phyloP scores from a whole-genome alignment of 805 yeast genomes.

The Wickerhamomyces bovis region DNA sequence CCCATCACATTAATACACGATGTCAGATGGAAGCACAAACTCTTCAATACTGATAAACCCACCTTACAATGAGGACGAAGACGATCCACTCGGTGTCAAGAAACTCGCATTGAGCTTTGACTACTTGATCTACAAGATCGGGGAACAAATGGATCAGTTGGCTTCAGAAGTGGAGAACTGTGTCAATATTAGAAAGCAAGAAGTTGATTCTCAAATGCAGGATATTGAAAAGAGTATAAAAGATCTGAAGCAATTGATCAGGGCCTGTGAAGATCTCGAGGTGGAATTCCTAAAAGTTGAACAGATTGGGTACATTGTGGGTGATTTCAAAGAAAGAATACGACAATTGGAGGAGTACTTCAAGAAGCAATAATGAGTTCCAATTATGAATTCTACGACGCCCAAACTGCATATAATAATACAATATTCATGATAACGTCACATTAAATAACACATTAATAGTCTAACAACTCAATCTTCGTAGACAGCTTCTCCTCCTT shows the following conservation, averaged over 20 bases:
- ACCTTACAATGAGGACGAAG: conserved; percentile 26
- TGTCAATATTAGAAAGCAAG: conserved; percentile 21
- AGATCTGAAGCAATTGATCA: conserved; percentile 33
- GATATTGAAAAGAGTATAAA: conserved; percentile 36
- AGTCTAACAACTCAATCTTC: conserved; percentile 4
- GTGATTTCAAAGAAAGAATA: conserved; percentile 36
- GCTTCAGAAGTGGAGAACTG: conserved; percentile 35
- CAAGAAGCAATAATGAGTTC: not conserved
- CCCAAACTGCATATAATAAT: not conserved
- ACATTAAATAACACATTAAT: not conserved
- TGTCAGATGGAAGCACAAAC: not conserved
- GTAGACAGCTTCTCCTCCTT: conserved; percentile 13
- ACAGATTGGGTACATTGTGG: conserved; percentile 37
- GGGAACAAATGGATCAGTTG: conserved; percentile 45
- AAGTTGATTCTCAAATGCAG: conserved; percentile 15
- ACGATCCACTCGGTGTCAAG: conserved; percentile 60
- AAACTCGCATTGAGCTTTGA: conserved; percentile 58
- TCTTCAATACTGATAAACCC: conserved; percentile 1
- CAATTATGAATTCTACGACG: not conserved
- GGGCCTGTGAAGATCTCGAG: conserved; percentile 45
- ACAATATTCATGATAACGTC: not conserved
- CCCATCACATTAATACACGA: too few species aligned
- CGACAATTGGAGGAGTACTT: conserved; percentile 26
- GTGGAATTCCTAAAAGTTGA: conserved; percentile 42
- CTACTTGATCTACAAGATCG: conserved; percentile 55